Evolutionary conservation across 1,284 basidiomycete species (phyloP).

Genomic region (Sporisorium graminicola): DNA sequence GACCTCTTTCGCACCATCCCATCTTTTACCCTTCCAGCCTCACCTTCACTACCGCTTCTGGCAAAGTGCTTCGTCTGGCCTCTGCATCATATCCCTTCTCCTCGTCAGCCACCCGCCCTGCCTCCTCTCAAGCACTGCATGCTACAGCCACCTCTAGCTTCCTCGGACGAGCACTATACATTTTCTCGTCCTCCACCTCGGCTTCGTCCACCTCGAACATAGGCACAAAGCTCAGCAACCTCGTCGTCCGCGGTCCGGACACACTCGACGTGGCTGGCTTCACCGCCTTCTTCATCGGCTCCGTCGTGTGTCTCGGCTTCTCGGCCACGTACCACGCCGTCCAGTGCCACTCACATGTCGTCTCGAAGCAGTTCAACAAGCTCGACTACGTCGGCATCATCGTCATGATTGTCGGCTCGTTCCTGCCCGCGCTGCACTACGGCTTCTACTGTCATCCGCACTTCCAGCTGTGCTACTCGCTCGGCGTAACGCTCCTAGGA

Average conservation of each 20-base stretch:
- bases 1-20: slow-evolving; percentile 51
- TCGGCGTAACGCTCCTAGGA: slow-evolving; percentile 75
- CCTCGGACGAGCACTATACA: slow-evolving; percentile 6
- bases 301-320: slow-evolving; percentile 80
- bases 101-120: not conserved
- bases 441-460: slow-evolving; percentile 66
- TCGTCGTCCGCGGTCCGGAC: slow-evolving; percentile 71
- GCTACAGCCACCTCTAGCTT: not conserved
- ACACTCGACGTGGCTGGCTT: slow-evolving; percentile 79
- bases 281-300: slow-evolving; percentile 79
- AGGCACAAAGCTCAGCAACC: slow-evolving; percentile 13
- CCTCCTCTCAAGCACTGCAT: not conserved
- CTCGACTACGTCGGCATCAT: slow-evolving; percentile 73
- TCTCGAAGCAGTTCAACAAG: slow-evolving; percentile 69
- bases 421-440: slow-evolving; percentile 72
- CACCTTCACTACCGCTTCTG: slow-evolving; percentile 44
- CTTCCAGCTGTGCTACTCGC: slow-evolving; percentile 54
- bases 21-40: slow-evolving; percentile 57
- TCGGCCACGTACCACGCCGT: slow-evolving; percentile 84
- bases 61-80: slow-evolving; percentile 49
- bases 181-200: slow-evolving; percentile 11
- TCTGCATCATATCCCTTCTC: slow-evolving; percentile 43
- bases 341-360: slow-evolving; percentile 79
- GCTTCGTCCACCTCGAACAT: not conserved
- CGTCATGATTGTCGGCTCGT: slow-evolving; percentile 79